Base-by-base conservation (phyloP, 2,329 filamentous ascomycete species). In the Nannizziopsis barbatae region DNA sequence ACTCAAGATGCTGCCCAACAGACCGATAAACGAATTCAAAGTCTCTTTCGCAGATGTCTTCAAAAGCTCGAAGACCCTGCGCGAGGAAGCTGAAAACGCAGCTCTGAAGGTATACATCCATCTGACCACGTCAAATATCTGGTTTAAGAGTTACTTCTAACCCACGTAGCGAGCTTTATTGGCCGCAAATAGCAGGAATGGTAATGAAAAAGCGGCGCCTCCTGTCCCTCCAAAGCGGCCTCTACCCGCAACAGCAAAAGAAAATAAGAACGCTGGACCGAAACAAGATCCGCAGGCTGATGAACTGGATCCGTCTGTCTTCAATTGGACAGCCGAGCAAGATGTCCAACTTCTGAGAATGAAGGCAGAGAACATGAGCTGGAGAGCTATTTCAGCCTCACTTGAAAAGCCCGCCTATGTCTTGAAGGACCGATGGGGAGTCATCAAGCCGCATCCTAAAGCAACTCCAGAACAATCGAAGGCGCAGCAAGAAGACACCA, bases 401-500 rank as follows among this genome's bases (percentile, higher is more conserved):
- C 54, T 62, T 52, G 55, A 52, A 6, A 56, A 53, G 36, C 56
- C 57, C 3, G 48, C 58, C n/a, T 47, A 51, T n/a, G 55, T 57
- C 8, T 45, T 60, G 15, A 59, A 59, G 47, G 43, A 50, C 37
- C 59, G 56, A 7, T 62, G 58, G 58, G 35, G 42, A 5, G 32
- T 49, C 5, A 50, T 55, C 41, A 38, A 38, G 22, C 53, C 53
- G 15, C 42, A 39, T 14, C 30, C 35, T 20, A 41, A n/a, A 14
- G 18, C 42, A 12, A n/a, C 45, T 11, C 42, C 35, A 27, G 47
- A 50, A 12, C 20, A 44, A 38, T 10, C 18, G 37, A 43, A 51
- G 35, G 38, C 44, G n/a, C 47, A 27, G 22, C 22, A 42, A 2
- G 35, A 50, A 35, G 47, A 39, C 30, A 32, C 44, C 12, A 51